Percentiles rank a stretch among this genome's conserved stretches.
Evolutionary conservation across 306 rosid species (phyloP).

Genomic region (Nissolia schottii): DNA sequence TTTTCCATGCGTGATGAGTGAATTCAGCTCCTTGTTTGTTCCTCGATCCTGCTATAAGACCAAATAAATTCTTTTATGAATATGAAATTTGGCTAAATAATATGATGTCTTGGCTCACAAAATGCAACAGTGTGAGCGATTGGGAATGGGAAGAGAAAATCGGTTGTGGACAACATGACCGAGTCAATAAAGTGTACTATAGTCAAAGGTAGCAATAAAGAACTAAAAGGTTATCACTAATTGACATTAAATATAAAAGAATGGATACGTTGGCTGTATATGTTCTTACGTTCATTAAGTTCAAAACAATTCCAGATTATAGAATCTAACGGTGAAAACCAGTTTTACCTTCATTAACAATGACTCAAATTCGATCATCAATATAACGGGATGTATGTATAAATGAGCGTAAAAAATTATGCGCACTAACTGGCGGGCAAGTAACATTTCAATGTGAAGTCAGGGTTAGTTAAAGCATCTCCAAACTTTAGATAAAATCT

Average conservation of each 20-base stretch:
- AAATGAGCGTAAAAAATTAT: neutral
- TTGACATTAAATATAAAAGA: neutral
- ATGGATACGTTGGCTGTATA: neutral
- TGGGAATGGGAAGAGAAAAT: neutral
- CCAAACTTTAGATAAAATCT: neutral
- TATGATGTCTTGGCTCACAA: neutral
- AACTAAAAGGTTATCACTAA: neutral
- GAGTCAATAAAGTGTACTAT: too few relatives aligned
- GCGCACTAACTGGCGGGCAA: too few relatives aligned
- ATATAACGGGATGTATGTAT: neutral
- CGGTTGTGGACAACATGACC: neutral
- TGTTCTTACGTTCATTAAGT: neutral
- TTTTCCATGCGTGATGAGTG: neutral
- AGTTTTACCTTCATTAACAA: neutral
- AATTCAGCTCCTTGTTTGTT: neutral
- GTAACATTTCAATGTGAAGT: neutral
- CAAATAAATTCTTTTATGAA: neutral
- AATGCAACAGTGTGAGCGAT: neutral
- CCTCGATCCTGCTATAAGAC: neutral
- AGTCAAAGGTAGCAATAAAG: neutral
- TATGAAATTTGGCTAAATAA: neutral
- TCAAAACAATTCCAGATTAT: too few relatives aligned
- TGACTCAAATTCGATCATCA: neutral
- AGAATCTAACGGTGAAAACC: too few relatives aligned
- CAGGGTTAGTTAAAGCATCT: neutral